Conservation (phyloP, 2,329 filamentous ascomycete genomes). For the Hawksworthiomyces lignivorus region DNA sequence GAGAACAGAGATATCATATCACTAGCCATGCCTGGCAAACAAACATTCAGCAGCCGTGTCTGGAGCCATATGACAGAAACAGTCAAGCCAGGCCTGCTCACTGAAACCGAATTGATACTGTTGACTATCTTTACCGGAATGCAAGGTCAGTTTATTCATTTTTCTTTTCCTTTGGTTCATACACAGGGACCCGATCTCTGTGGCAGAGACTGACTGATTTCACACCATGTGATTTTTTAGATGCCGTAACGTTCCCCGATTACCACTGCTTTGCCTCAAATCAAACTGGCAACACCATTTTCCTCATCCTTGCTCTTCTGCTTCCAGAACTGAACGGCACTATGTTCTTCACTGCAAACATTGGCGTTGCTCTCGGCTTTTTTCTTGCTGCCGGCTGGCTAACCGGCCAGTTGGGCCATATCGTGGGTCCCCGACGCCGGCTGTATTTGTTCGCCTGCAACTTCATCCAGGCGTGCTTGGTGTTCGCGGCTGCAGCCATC, state of each 20-base stretch:
- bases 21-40: too few species aligned
- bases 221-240: too few species aligned
- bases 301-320: slow-evolving; percentile 45
- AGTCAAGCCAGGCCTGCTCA: slow-evolving; percentile 32
- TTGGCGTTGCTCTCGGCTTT: slow-evolving; percentile 45
- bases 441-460: slow-evolving; percentile 49
- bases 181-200: neutral
- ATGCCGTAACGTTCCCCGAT: slow-evolving; percentile 53
- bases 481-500: slow-evolving; percentile 44
- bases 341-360: slow-evolving; percentile 45
- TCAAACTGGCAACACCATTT: slow-evolving; percentile 58
- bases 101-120: slow-evolving; percentile 37
- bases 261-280: slow-evolving; percentile 58
- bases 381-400: slow-evolving; percentile 48
- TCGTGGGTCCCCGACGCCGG: slow-evolving; percentile 41
- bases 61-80: slow-evolving; percentile 22
- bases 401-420: slow-evolving; percentile 49
- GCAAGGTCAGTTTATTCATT: slow-evolving; percentile 30
- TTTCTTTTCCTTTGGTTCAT: neutral
- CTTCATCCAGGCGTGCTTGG: slow-evolving; percentile 44
- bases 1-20: neutral
- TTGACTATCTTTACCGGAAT: slow-evolving; percentile 45
- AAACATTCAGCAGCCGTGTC: too few species aligned
- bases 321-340: slow-evolving; percentile 38
- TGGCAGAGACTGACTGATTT: too few species aligned